phyloP scores from a whole-genome alignment of 371 early-diverging fungal genomes.

The Zychaea mexicana region DNA sequence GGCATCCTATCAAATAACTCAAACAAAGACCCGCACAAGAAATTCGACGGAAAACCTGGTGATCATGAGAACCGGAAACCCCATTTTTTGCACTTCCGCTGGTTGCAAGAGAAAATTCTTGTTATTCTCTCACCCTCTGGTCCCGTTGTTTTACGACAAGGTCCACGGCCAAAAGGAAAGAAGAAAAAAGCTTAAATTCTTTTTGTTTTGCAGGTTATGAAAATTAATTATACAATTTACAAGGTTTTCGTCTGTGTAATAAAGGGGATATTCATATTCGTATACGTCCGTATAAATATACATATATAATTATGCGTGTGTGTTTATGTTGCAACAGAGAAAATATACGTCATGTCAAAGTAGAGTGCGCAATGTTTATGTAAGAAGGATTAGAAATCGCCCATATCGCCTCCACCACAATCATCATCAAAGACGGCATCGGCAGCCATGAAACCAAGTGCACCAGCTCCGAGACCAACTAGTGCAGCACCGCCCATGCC shows the following conservation, averaged over 20 bases:
- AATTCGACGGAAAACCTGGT: too few relatives aligned
- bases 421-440: conserved; percentile 35
- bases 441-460: conserved; percentile 39
- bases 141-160: too few relatives aligned
- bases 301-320: background rate
- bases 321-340: background rate
- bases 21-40: too few relatives aligned
- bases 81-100: too few relatives aligned
- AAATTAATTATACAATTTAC: background rate
- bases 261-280: background rate
- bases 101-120: too few relatives aligned
- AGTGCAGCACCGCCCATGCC: conserved; percentile 35
- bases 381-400: conserved; percentile 8
- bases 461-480: conserved; percentile 41
- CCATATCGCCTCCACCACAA: conserved; percentile 28
- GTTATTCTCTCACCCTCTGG: too few relatives aligned
- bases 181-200: background rate
- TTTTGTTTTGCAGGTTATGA: background rate
- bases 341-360: too few relatives aligned
- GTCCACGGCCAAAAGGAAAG: too few relatives aligned
- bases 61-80: too few relatives aligned
- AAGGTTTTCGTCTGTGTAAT: background rate
- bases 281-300: background rate
- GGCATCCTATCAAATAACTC: too few relatives aligned
- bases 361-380: too few relatives aligned